Evolutionary conservation across 768 basidiomycete species (phyloP), one percentile per base, ranked within the genome.

Genomic region (Auriscalpium orientale): DNA sequence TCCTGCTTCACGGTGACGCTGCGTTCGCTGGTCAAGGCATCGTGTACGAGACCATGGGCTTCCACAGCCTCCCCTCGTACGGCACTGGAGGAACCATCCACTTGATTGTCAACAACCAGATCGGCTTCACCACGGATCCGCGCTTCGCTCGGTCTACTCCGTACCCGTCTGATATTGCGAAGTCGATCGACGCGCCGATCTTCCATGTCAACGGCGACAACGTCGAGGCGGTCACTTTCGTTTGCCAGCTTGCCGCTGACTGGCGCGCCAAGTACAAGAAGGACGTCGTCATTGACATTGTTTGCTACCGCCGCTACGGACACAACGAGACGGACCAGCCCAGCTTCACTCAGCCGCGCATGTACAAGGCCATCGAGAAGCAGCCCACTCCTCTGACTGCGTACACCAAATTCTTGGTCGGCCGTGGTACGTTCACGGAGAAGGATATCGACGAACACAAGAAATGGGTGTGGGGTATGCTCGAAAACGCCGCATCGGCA

Each of bases 171-270:
- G 97, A 99, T 67, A 90, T 99, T 61, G 97, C 97, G 59, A 99
- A 99, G 72, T 85, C 93, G 49, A 98, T 98, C 68, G 97, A 99
- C 65, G 81, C 97, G 0, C 95, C 95, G 50, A 98, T 99, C 72
- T 95, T 99, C 85, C 95, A 99, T 72, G 97, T 98, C 66, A 99
- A 99, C 66, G 95, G 95, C 47, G 95, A 99, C 78, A 93, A 98
- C 64, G 89, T 88, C 58, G 95, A 99, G 72, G 95, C 95, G 20
- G 94, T 99, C 70, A 98, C 91, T 70, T 99, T 95, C 67, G 95
- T 99, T 43, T 95, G 92, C 74, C 94, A 95, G 66, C 85, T 99
- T 55, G 97, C 95, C 28, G 95, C 95, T 34, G 95, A 99, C 70
- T 99, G 92, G 74, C 87, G 95, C 50, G 94, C 95, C 62, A 95